Percentiles rank a stretch among this genome's conserved stretches.
Evolutionary conservation across 2,329 filamentous ascomycete species (phyloP).

Genomic region (Trichoderma koningiopsis): DNA sequence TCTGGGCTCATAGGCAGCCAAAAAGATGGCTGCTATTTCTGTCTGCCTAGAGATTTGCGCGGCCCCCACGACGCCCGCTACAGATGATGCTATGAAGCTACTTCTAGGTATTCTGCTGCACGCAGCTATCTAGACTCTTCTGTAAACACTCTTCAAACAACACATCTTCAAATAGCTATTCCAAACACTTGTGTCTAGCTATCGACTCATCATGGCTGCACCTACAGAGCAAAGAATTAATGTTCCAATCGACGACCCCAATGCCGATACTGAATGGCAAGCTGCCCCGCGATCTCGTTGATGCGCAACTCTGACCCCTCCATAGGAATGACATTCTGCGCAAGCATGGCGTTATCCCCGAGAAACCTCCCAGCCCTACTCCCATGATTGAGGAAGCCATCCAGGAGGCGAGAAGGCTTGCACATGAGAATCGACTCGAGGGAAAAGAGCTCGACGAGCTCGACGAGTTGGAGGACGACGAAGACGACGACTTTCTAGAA

Average conservation of each 20-base stretch:
- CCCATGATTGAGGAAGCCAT: constrained; percentile 96
- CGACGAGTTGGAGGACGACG: constrained; percentile 89
- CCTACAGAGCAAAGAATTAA: constrained; percentile 65
- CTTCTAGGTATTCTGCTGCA: neutral
- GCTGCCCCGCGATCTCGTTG: constrained; percentile 33
- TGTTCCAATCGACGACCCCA: constrained; percentile 91
- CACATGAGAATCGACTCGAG: constrained; percentile 89
- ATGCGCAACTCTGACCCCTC: constrained; percentile 32
- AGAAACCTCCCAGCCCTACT: constrained; percentile 93
- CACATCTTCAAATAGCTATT: neutral
- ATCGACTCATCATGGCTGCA: constrained; percentile 54
- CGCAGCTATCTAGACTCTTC: neutral
- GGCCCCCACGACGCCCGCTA: constrained; percentile 13
- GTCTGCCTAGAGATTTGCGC: constrained; percentile 19
- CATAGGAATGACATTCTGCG: constrained; percentile 95
- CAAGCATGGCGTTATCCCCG: constrained; percentile 95
- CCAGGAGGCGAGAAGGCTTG: constrained; percentile 76
- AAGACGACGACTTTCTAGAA: constrained; percentile 90
- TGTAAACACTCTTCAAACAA: neutral
- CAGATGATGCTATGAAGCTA: neutral
- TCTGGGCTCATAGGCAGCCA: constrained; percentile 5
- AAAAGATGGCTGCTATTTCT: neutral
- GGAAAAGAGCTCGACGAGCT: constrained; percentile 94
- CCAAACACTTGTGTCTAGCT: no score
- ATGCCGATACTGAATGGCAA: constrained; percentile 97